Evolutionary conservation across 2,329 filamentous ascomycete species (phyloP).

Genomic region (Pyricularia pennisetigena): DNA sequence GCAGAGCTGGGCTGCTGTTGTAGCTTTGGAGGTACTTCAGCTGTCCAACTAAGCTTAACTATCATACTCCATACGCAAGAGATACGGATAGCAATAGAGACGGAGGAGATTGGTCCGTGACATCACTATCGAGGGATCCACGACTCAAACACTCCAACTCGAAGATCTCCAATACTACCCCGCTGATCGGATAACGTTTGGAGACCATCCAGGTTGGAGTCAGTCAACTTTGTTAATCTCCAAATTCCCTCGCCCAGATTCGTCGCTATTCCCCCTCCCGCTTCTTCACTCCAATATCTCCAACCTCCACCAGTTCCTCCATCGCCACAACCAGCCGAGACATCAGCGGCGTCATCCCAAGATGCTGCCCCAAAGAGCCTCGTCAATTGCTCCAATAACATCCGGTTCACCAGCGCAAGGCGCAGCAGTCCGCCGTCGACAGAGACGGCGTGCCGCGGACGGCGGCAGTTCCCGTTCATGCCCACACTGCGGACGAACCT

Average conservation of each 20-base stretch:
- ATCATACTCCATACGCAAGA: not conserved
- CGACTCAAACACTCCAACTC: not conserved
- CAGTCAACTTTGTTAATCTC: not conserved
- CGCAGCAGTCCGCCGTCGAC: constrained; percentile 8
- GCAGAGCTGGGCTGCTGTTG: too few relatives aligned
- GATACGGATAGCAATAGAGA: not conserved
- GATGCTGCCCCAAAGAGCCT: not conserved
- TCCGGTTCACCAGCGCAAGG: constrained; percentile 8
- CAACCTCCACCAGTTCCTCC: not conserved
- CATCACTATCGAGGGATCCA: not conserved
- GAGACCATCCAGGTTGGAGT: not conserved
- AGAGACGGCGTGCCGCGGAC: constrained; percentile 10
- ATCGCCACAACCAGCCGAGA: not conserved
- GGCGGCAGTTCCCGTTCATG: constrained; percentile 17
- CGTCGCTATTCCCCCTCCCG: not conserved
- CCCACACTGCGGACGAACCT: constrained; percentile 29
- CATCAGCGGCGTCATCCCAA: not conserved
- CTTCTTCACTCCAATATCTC: not conserved
- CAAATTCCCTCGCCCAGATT: too few relatives aligned
- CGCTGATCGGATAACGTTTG: not conserved
- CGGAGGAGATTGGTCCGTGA: not conserved
- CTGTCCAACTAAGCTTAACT: too few relatives aligned
- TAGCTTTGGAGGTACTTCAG: too few relatives aligned
- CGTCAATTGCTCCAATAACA: constrained; percentile 7
- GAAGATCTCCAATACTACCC: not conserved